Conservation (phyloP, 148 eudicot genomes). For the Amaranthus palmeri region DNA sequence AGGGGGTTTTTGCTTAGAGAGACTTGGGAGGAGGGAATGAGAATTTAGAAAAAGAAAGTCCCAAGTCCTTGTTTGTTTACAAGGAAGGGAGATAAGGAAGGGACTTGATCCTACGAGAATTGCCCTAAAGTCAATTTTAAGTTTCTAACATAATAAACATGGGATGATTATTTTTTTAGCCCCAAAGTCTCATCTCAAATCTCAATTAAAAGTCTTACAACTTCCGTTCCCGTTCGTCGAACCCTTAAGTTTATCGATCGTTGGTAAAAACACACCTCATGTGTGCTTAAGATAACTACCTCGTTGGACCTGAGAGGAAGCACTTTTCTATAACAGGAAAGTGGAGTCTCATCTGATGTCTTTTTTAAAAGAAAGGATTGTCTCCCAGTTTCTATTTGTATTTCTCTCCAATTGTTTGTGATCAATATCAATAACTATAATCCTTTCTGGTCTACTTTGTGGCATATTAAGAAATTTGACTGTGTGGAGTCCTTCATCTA, state of each 20-base stretch:
- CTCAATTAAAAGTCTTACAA: not conserved
- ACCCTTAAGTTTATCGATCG: not conserved
- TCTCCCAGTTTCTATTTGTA: not conserved
- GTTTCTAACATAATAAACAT: too few relatives aligned
- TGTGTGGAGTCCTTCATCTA: not conserved
- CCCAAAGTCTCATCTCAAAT: too few relatives aligned
- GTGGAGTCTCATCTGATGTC: not conserved
- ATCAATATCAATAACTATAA: not conserved
- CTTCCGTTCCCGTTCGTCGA: not conserved
- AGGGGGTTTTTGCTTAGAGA: not conserved
- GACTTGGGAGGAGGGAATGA: too few relatives aligned
- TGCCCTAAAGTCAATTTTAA: too few relatives aligned
- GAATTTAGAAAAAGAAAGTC: not conserved
- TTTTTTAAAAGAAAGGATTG: not conserved
- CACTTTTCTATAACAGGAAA: too few relatives aligned
- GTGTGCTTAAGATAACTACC: not conserved
- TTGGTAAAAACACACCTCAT: not conserved
- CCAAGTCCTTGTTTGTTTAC: not conserved
- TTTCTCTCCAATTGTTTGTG: not conserved
- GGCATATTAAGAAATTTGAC: not conserved
- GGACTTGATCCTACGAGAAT: not conserved
- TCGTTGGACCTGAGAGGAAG: too few relatives aligned
- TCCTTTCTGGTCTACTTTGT: not conserved
- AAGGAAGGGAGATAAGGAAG: not conserved
- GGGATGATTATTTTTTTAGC: too few relatives aligned